These are phyloP conservation scores for Thalassiosira pacifica DNA, from an alignment of 352 stramenopile genomes.

Conservation along the genomic window DNA sequence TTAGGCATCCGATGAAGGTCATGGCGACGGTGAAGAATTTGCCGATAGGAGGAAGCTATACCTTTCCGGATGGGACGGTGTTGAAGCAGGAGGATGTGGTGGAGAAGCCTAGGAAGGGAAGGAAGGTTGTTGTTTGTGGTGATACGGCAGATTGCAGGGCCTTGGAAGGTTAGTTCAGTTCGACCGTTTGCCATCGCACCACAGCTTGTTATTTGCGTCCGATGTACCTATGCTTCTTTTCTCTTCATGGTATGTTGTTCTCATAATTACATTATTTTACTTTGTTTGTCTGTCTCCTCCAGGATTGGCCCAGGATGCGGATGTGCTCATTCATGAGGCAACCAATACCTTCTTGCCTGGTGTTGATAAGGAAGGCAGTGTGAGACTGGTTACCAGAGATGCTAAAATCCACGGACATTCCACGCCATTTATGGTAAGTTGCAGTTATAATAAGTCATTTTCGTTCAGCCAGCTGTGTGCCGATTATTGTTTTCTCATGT, in stretches of 20 bases:
- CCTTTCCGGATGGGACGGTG: constrained; percentile 87
- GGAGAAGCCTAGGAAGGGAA: constrained; percentile 74
- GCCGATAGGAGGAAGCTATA: constrained; percentile 72
- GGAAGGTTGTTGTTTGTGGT: constrained; percentile 90
- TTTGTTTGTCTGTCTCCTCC: neutral
- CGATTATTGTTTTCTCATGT: too few species aligned
- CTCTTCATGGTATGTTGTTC: neutral
- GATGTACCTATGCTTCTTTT: constrained; percentile 23
- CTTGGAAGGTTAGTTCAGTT: constrained; percentile 66
- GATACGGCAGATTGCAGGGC: constrained; percentile 87
- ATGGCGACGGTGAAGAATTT: constrained; percentile 88
- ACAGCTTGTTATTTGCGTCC: too few species aligned
- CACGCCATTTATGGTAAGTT: constrained; percentile 87
- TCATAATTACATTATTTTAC: neutral
- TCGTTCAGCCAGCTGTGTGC: too few species aligned
- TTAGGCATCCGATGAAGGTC: constrained; percentile 85
- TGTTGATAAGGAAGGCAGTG: constrained; percentile 75
- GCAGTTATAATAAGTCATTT: neutral
- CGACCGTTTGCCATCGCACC: too few species aligned
- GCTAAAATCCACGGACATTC: constrained; percentile 89
- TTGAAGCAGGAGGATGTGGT: constrained; percentile 85
- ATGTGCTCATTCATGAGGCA: constrained; percentile 92
- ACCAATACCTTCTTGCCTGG: constrained; percentile 87
- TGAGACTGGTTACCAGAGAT: constrained; percentile 68
- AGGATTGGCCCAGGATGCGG: constrained; percentile 81